A percentile compares a stretch with the other conserved stretches of the same genome.
Evolutionary conservation across 441 rosid species (phyloP).

Genomic region (Brassica hybrid): DNA sequence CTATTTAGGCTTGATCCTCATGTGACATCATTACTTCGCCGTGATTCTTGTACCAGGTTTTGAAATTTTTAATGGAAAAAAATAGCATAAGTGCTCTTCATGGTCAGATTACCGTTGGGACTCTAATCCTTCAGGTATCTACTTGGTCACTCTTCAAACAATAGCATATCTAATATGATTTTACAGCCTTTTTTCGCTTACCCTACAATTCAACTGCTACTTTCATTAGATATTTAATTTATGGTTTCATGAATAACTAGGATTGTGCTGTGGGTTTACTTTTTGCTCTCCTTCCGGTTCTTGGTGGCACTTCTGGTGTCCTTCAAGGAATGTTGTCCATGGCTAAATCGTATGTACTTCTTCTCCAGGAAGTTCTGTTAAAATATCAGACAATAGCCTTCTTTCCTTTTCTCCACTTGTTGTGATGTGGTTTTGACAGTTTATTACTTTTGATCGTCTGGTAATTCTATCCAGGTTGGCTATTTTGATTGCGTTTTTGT

Average conservation of each 20-base stretch:
- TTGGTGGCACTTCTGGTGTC: constrained; percentile 92
- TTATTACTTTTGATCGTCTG: constrained; percentile 14
- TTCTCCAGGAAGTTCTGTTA: constrained; percentile 7
- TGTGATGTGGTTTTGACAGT: constrained; percentile 9
- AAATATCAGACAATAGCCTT: neutral
- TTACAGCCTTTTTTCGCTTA: neutral
- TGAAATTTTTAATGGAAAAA: constrained; percentile 94
- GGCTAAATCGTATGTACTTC: constrained; percentile 80
- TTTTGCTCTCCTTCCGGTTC: constrained; percentile 97
- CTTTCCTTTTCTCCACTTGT: constrained; percentile 19
- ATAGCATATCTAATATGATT: neutral
- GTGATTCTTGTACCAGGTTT: constrained; percentile 59
- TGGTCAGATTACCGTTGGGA: constrained; percentile 97
- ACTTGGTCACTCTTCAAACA: constrained; percentile 26
- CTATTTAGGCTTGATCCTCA: constrained; percentile 19
- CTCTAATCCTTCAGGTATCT: constrained; percentile 89
- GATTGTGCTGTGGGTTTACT: constrained; percentile 98
- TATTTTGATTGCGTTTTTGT: constrained; percentile 70
- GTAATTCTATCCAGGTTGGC: constrained; percentile 67
- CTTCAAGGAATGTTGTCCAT: constrained; percentile 93
- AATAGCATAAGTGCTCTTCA: constrained; percentile 89
- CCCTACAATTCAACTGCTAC: constrained; percentile 7
- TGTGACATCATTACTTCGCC: neutral
- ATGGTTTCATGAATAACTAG: constrained; percentile 51
- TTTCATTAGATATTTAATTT: constrained; percentile 26